Evolutionary conservation across 805 yeast species (phyloP), one percentile per base, ranked within the genome.

Genomic region (Pichia manshurica): DNA sequence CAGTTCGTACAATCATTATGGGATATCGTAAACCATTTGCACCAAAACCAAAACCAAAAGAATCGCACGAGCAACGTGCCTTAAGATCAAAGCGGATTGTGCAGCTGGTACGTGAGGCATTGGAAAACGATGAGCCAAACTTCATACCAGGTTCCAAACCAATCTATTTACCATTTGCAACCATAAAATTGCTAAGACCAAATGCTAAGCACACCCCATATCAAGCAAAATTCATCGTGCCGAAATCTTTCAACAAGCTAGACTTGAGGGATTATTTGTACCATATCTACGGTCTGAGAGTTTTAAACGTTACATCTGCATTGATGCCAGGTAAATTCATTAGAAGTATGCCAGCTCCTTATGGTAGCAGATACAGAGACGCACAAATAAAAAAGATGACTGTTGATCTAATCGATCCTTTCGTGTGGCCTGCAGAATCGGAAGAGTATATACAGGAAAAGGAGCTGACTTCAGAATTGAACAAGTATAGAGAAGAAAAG

Each of bases 171-270:
- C 99, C 99, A 29, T 80, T 81, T 52, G 96, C 95, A 1, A 74
- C 91, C 52, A 73, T 91, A 34, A 79, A 86, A 44, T 71, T 91
- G 29, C 69, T 93, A 53, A 78, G 96, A 62, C 96, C 97, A 38
- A 86, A 86, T 60, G 96, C 98, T n/a, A 87, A 87, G 61, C 96
- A 87, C 67, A 86, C 96, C 0, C 99, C 99, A 42, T 90, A 86
- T 69, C 97, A 89, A 67, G 98, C 98, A 43, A 89, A 88, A 65
- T 93, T 93, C 67, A 79, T 87, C 54, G 99, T 95, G 17, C 99
- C 99, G 15, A 80, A 85, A 61, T 79, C 87, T 47, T 90, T 93
- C 75, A 93, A 93, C 72, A 91, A 90, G 65, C 73, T 93, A 70
- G 98, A 91, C 65, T 74, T 93, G 52, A 79, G 99, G 65, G 99